A percentile compares a stretch with the other conserved stretches of the same genome.
These are phyloP conservation scores for Globisporangium cylindrosporum DNA, from an alignment of 352 stramenopile species.

Conservation along the genomic window DNA sequence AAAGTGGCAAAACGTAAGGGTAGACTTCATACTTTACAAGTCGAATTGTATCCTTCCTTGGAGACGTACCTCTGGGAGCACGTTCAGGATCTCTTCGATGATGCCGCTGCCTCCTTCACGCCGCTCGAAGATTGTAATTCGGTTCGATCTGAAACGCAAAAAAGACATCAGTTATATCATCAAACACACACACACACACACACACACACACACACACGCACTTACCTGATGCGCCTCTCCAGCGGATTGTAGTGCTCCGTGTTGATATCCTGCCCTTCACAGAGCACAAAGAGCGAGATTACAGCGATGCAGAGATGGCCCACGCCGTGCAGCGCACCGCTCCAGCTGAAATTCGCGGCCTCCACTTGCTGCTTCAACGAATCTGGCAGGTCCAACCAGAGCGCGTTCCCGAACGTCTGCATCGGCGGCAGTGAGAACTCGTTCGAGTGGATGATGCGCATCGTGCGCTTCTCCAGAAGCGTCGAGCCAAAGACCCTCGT, in stretches of 20 bases:
- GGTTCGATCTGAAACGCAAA: slow-evolving; percentile 46
- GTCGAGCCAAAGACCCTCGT: slow-evolving; percentile 83
- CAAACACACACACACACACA: slow-evolving; percentile 28
- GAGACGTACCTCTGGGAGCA: slow-evolving; percentile 48
- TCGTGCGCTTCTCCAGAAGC: slow-evolving; percentile 80
- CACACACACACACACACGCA: no score
- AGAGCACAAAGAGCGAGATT: slow-evolving; percentile 92
- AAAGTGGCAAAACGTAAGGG: no score
- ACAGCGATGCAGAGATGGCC: slow-evolving; percentile 92
- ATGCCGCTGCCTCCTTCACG: slow-evolving; percentile 87
- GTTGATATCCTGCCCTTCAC: slow-evolving; percentile 77
- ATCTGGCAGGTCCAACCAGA: slow-evolving; percentile 94
- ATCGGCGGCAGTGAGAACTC: slow-evolving; percentile 95
- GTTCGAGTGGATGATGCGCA: slow-evolving; percentile 73
- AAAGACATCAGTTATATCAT: not conserved
- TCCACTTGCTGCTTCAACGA: slow-evolving; percentile 43
- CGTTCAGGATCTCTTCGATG: slow-evolving; percentile 67
- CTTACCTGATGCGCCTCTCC: slow-evolving; percentile 40
- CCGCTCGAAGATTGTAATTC: slow-evolving; percentile 87
- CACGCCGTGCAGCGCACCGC: slow-evolving; percentile 67
- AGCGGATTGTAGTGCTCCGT: slow-evolving; percentile 82
- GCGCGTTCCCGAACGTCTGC: slow-evolving; percentile 92
- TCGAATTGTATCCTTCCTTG: not conserved
- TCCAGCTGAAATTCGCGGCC: slow-evolving; percentile 30
- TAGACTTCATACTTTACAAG: not conserved